phyloP scores from a whole-genome alignment of 768 basidiomycete species.

The Suillus subluteus region DNA sequence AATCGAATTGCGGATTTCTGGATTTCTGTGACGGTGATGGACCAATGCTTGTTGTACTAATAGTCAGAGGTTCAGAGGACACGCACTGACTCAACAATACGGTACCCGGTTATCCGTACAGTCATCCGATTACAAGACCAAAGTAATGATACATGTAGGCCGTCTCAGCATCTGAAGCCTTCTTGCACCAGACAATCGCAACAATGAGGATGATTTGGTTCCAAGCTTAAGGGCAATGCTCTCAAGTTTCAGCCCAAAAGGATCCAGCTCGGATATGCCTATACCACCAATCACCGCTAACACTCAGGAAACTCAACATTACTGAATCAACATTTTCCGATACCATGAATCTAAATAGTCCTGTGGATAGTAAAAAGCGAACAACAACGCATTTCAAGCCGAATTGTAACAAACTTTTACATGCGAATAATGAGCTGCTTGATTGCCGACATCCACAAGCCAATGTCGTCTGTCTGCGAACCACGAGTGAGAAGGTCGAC shows the following conservation, averaged over 20 bases:
- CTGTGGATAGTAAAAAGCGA: constrained; percentile 6
- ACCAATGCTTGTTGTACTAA: constrained; percentile 16
- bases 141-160: neutral
- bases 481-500: constrained; percentile 83
- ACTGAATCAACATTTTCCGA: neutral
- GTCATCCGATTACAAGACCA: neutral
- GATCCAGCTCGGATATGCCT: neutral
- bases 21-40: constrained; percentile 18
- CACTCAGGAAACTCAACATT: neutral
- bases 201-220: neutral
- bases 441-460: constrained; percentile 85
- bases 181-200: neutral
- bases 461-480: constrained; percentile 82
- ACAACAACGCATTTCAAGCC: neutral
- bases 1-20: neutral
- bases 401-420: constrained; percentile 28
- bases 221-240: neutral
- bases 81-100: neutral
- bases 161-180: neutral
- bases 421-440: constrained; percentile 84
- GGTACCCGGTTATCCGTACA: constrained; percentile 1
- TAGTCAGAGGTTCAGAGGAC: neutral
- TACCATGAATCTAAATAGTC: constrained; percentile 9
- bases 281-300: neutral
- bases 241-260: neutral